Conservation (phyloP, 495 filamentous ascomycete species). For the Xylaria sp. region DNA sequence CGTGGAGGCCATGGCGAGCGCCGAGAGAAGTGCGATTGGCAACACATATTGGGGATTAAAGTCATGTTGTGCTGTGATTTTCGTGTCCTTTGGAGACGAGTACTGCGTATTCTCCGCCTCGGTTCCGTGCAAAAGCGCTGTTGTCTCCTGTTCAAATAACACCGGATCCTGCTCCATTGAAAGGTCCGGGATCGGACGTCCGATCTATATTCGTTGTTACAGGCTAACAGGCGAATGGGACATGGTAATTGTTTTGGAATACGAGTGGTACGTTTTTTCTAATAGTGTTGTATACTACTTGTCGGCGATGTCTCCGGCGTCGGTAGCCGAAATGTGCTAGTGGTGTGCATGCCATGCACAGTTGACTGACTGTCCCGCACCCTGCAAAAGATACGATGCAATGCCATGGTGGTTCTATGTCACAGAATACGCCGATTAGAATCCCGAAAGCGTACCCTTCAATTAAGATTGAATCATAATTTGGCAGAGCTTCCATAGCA, state of each 20-base stretch:
- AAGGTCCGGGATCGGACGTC: background rate
- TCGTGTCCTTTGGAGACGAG: background rate
- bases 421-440: background rate
- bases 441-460: background rate
- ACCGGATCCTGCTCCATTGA: background rate
- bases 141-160: background rate
- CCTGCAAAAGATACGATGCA: background rate
- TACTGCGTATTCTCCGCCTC: background rate
- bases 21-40: conserved; percentile 13
- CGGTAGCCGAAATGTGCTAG: background rate
- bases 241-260: background rate
- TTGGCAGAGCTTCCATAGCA: background rate
- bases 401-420: background rate
- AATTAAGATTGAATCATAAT: background rate
- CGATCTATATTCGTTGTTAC: background rate
- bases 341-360: background rate
- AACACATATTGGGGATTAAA: background rate
- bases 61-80: background rate
- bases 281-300: background rate
- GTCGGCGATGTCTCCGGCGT: background rate
- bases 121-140: background rate
- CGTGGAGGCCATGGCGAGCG: conserved; percentile 14
- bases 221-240: background rate
- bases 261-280: background rate
- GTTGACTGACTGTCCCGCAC: background rate